Percentiles rank a stretch among this genome's conserved stretches.
These are phyloP conservation scores for Picocystis sp. DNA, from an alignment of 163 green algal genomes.

Conservation along the genomic window DNA sequence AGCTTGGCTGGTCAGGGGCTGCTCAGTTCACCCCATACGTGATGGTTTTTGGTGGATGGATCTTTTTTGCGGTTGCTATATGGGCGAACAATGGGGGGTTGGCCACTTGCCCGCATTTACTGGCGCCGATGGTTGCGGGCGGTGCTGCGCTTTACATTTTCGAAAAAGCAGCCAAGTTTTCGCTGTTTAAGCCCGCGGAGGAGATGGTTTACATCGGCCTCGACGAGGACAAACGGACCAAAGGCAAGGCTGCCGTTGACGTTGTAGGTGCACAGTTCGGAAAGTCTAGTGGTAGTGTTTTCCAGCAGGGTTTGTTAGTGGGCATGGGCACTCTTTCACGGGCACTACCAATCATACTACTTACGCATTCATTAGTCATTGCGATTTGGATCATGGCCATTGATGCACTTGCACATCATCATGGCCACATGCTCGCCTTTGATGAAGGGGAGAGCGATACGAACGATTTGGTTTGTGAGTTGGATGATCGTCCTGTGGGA, in stretches of 20 bases:
- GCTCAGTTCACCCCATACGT: slow-evolving; percentile 56
- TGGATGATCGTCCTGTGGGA: too few relatives aligned
- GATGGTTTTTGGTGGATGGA: slow-evolving; percentile 30
- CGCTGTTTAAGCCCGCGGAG: slow-evolving; percentile 89
- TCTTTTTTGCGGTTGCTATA: slow-evolving; percentile 49
- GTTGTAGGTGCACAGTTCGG: slow-evolving; percentile 70
- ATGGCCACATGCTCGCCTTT: too few relatives aligned
- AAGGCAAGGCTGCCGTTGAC: slow-evolving; percentile 81
- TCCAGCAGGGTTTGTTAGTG: slow-evolving; percentile 33
- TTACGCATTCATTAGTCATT: too few relatives aligned
- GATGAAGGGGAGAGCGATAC: too few relatives aligned
- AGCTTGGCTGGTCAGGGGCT: slow-evolving; percentile 55
- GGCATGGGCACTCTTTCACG: too few relatives aligned
- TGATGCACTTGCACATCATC: too few relatives aligned
- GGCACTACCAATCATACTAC: too few relatives aligned
- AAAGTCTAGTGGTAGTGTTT: slow-evolving; percentile 32
- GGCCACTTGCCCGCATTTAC: slow-evolving; percentile 11
- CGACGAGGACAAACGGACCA: slow-evolving; percentile 54
- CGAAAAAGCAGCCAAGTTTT: slow-evolving; percentile 70
- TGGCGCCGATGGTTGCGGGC: slow-evolving; percentile 12
- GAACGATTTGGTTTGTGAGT: too few relatives aligned
- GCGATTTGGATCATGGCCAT: too few relatives aligned
- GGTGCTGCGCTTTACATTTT: slow-evolving; percentile 31
- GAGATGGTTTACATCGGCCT: slow-evolving; percentile 93
- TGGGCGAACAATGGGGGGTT: slow-evolving; percentile 8